Conservation (phyloP, 1,284 basidiomycete species). For the Fomes fomentarius region DNA sequence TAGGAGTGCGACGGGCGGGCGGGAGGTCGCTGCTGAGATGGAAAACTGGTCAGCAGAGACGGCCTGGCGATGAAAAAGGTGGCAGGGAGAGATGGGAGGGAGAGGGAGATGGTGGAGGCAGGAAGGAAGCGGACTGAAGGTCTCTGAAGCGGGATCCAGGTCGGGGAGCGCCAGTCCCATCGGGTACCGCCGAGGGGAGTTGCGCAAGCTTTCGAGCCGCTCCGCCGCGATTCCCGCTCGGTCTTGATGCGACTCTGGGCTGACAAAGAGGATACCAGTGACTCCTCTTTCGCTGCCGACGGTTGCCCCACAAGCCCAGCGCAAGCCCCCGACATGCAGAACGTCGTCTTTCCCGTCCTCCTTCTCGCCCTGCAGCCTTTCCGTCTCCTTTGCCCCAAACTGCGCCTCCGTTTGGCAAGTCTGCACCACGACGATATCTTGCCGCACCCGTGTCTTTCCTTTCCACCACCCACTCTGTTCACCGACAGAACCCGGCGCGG, state of each 20-base stretch:
- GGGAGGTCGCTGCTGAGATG: constrained; percentile 3
- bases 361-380: too few relatives aligned
- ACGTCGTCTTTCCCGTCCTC: background rate
- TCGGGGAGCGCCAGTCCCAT: constrained; percentile 22
- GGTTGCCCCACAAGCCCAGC: too few relatives aligned
- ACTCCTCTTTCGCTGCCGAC: constrained; percentile 9
- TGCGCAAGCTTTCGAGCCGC: constrained; percentile 18
- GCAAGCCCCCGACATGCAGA: background rate
- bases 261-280: constrained; percentile 20
- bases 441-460: background rate
- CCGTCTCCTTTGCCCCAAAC: too few relatives aligned
- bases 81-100: background rate
- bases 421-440: too few relatives aligned
- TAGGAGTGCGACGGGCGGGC: background rate
- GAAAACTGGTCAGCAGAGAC: constrained; percentile 3
- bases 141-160: constrained; percentile 22
- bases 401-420: too few relatives aligned
- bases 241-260: constrained; percentile 8
- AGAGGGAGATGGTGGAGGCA: constrained; percentile 1
- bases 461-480: background rate
- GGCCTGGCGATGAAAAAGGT: background rate
- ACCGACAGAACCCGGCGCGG: constrained; percentile 16
- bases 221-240: background rate
- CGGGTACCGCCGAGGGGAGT: constrained; percentile 19
- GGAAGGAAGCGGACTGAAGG: constrained; percentile 13